These are phyloP conservation scores for Pulveroboletus sp. DNA, from an alignment of 768 basidiomycete genomes.

Conservation along the genomic window DNA sequence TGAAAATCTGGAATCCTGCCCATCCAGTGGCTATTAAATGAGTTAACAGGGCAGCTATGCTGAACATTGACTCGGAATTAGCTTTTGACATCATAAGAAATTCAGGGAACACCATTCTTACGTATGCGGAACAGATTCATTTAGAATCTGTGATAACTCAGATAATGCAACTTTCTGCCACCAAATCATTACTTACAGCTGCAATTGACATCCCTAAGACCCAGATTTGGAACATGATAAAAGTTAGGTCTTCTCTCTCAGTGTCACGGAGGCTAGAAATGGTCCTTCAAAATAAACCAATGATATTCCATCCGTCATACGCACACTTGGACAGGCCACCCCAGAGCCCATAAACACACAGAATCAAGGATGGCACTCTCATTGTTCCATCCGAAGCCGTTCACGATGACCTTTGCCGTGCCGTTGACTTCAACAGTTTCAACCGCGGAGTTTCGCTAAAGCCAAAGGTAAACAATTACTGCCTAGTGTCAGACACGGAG, in stretches of 20 bases:
- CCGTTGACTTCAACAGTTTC: slow-evolving; percentile 27
- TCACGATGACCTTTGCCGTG: slow-evolving; percentile 26
- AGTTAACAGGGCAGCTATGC: slow-evolving; percentile 64
- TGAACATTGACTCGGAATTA: slow-evolving; percentile 16
- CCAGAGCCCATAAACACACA: slow-evolving; percentile 56
- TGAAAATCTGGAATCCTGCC: slow-evolving; percentile 62
- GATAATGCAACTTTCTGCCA: slow-evolving; percentile 16
- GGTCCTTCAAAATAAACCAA: background rate
- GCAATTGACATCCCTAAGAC: slow-evolving; percentile 74
- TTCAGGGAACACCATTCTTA: slow-evolving; percentile 12
- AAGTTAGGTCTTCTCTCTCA: slow-evolving; percentile 73
- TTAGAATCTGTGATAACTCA: slow-evolving; percentile 35
- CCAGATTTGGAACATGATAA: slow-evolving; percentile 79
- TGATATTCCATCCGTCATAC: slow-evolving; percentile 25
- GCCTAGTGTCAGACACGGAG: background rate
- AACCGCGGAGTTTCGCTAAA: slow-evolving; percentile 14
- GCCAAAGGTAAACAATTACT: background rate
- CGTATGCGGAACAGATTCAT: slow-evolving; percentile 81
- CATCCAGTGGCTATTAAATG: slow-evolving; percentile 72
- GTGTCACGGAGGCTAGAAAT: slow-evolving; percentile 59
- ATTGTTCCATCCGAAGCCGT: slow-evolving; percentile 34
- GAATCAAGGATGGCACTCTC: slow-evolving; percentile 37
- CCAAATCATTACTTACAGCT: slow-evolving; percentile 35
- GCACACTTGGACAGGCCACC: slow-evolving; percentile 68
- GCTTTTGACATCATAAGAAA: background rate